Base-by-base conservation (phyloP, 148 eudicot genomes). In the Gaultheria prostrata region DNA sequence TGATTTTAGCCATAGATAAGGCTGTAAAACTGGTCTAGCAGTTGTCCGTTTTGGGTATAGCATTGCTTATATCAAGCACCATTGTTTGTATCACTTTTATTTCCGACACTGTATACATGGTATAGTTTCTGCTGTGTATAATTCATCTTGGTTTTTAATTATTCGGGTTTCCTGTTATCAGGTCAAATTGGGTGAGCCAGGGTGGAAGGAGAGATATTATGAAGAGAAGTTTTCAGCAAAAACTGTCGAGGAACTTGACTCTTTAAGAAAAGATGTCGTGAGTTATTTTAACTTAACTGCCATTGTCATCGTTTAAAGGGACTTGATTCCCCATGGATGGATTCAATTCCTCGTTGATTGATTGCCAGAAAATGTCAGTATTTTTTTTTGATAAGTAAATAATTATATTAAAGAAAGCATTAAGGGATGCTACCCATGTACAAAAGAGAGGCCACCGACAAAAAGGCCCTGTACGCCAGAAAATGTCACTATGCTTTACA, bases 141-240 rank as follows among this genome's bases (percentile, higher is more conserved):
- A 43, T 78, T 79, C 9, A 53, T 84, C 76, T 84, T 10, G 35
- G 53, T 39, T 67, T 5, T n/a, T 83, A 24, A 43, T 56, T 69
- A 43, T 79, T 3, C 46, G 11, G 0, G 0, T 67, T 83, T 51
- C 63, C 48, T 78, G 79, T 56, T 73, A 75, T 79, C 73, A 95
- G 98, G 88, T 96, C 79, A 94, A 90, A 92, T 83, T 96, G 86
- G 99, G 99, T 48, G 93, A 82, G 80, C 93, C 98, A 71, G 99
- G 98, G 30, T 96, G 99, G 99, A 96, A 91, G 85, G 99, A 96
- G 76, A 89, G 99, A 85, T 96, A 96, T 57, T 96, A 96, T 86
- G 97, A 96, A 86, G 98, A 92, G 80, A 96, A 96, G 88, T 96
- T 96, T 79, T 86, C 85, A 80, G 97, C 93, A 63, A 88, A 87